These are phyloP conservation scores for Ophidiomyces ophidiicola DNA, from an alignment of 2,329 filamentous ascomycete genomes.

Conservation along the genomic window DNA sequence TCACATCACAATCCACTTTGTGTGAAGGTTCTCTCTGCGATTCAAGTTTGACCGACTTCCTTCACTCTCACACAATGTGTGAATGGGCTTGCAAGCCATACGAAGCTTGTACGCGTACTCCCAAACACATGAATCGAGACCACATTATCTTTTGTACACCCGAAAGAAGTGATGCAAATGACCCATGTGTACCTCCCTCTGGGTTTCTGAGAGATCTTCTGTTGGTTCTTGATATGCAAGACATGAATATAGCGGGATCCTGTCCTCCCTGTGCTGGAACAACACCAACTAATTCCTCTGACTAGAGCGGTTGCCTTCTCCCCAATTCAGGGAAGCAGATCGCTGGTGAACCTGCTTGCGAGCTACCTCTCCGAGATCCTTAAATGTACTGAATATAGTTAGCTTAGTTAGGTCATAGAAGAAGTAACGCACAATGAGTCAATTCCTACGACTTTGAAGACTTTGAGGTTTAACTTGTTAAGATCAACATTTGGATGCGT, in stretches of 20 bases:
- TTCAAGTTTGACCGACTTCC: too few relatives aligned
- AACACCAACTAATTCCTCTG: conserved; percentile 19
- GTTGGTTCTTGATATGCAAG: conserved; percentile 18
- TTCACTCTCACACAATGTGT: too few relatives aligned
- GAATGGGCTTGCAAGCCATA: too few relatives aligned
- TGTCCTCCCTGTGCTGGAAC: conserved; percentile 19
- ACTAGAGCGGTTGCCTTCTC: conserved; percentile 18
- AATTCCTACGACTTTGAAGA: conserved; percentile 20
- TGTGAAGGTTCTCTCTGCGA: too few relatives aligned
- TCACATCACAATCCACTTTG: too few relatives aligned
- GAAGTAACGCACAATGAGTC: conserved; percentile 17
- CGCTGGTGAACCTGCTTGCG: conserved; percentile 15
- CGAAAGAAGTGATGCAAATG: too few relatives aligned
- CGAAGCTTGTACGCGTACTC: too few relatives aligned
- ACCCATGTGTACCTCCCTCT: conserved; percentile 15
- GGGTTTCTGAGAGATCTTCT: conserved; percentile 19
- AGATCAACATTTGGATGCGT: conserved; percentile 19
- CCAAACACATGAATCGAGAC: too few relatives aligned
- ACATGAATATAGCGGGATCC: conserved; percentile 18
- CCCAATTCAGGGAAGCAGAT: conserved; percentile 19
- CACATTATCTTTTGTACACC: too few relatives aligned
- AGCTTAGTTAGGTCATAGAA: conserved; percentile 13
- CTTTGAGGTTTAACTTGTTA: conserved; percentile 19
- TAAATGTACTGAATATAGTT: conserved; percentile 15
- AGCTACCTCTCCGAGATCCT: conserved; percentile 14